Percentiles rank a stretch among this genome's conserved stretches.
These are phyloP conservation scores for Diplodia intermedia DNA, from an alignment of 2,329 filamentous ascomycete genomes.

Conservation along the genomic window DNA sequence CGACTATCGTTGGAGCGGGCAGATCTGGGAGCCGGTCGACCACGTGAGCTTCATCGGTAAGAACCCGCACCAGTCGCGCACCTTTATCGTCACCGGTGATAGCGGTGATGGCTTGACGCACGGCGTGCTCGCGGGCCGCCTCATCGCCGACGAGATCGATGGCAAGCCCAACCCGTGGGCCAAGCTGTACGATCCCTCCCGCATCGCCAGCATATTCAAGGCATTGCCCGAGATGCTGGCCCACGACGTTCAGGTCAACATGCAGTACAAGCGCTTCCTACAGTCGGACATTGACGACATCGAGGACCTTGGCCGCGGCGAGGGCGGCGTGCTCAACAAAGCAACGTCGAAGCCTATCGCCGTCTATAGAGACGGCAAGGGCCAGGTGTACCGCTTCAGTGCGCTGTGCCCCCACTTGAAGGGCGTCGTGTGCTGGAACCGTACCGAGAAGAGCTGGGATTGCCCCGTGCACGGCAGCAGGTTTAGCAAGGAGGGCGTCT, in stretches of 20 bases:
- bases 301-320: constrained; percentile 59
- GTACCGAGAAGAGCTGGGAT: constrained; percentile 61
- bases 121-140: constrained; percentile 59
- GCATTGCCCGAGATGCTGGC: constrained; percentile 55
- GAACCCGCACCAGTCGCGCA: constrained; percentile 60
- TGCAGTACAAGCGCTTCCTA: constrained; percentile 62
- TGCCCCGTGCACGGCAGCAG: constrained; percentile 58
- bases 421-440: constrained; percentile 65
- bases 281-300: constrained; percentile 64
- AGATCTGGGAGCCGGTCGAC: constrained; percentile 64
- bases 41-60: constrained; percentile 63
- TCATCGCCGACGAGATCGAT: constrained; percentile 63
- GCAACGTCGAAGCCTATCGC: constrained; percentile 56
- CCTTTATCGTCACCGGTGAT: constrained; percentile 64
- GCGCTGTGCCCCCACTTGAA: constrained; percentile 64
- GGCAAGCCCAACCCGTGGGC: constrained; percentile 59
- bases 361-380: constrained; percentile 63
- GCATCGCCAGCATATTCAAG: constrained; percentile 55
- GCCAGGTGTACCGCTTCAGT: constrained; percentile 59
- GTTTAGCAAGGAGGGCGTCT: constrained; percentile 53
- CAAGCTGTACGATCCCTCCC: constrained; percentile 59
- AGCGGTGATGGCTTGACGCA: constrained; percentile 65
- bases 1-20: constrained; percentile 65
- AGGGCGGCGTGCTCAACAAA: constrained; percentile 61
- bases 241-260: constrained; percentile 63